Conservation (phyloP, 2,329 filamentous ascomycete genomes). For the Teratosphaeria pseudoeucalypti region DNA sequence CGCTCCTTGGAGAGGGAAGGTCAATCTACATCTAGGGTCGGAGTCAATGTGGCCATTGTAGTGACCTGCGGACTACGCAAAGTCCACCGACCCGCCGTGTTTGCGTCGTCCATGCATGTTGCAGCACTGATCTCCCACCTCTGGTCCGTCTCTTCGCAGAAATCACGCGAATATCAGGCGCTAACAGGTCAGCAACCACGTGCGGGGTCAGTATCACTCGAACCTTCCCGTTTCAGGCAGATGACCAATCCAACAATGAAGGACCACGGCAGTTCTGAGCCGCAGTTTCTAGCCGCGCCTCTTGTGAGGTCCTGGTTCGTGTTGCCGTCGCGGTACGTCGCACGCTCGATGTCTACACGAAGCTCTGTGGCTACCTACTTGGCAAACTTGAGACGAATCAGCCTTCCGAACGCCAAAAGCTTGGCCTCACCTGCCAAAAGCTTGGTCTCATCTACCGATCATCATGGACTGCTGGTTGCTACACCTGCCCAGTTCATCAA, state of each 20-base stretch:
- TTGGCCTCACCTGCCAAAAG: not conserved
- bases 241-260: not conserved
- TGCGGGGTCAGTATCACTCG: not conserved
- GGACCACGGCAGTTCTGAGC: not conserved
- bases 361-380: not conserved
- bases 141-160: not conserved
- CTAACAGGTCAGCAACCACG: not conserved
- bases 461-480: not conserved
- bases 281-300: not conserved
- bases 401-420: not conserved
- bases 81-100: not conserved
- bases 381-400: not conserved
- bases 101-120: not conserved
- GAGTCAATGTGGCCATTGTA: not conserved
- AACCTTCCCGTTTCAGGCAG: not conserved
- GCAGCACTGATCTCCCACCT: not conserved
- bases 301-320: not conserved
- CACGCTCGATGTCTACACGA: not conserved
- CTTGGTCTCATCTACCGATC: not conserved
- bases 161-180: not conserved
- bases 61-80: not conserved
- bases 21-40: not conserved
- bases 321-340: not conserved
- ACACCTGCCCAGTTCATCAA: not conserved
- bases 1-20: not conserved